These are phyloP conservation scores for Psilocybe cubensis DNA, from an alignment of 768 basidiomycete genomes.

Conservation along the genomic window DNA sequence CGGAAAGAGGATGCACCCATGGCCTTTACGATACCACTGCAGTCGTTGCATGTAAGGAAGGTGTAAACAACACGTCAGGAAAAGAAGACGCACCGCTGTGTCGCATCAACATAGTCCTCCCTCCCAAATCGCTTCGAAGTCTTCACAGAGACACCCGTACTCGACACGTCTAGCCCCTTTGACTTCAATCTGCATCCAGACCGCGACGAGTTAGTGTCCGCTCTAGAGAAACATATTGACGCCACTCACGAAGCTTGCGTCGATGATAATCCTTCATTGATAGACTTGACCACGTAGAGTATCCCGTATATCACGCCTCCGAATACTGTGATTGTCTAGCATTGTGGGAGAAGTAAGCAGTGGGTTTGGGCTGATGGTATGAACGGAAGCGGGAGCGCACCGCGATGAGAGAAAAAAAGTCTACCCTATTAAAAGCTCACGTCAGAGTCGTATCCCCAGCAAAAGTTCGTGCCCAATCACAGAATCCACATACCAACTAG, in stretches of 20 bases:
- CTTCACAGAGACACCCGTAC: slow-evolving; percentile 67
- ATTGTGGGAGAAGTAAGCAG: too few species aligned
- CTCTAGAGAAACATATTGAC: too few species aligned
- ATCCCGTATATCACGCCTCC: slow-evolving; percentile 49
- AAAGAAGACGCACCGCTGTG: slow-evolving; percentile 56
- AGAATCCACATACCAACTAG: background rate
- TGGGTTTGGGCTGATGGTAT: background rate
- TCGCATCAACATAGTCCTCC: slow-evolving; percentile 72
- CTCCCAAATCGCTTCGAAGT: slow-evolving; percentile 61
- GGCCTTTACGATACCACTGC: slow-evolving; percentile 58
- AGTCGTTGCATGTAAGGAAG: background rate
- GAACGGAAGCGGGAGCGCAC: slow-evolving; percentile 29
- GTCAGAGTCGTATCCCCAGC: background rate
- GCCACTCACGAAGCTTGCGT: slow-evolving; percentile 59
- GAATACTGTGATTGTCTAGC: slow-evolving; percentile 54
- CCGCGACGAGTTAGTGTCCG: too few species aligned
- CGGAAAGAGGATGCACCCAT: slow-evolving; percentile 50
- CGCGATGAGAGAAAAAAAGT: slow-evolving; percentile 42
- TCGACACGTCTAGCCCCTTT: slow-evolving; percentile 59
- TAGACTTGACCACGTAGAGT: slow-evolving; percentile 35
- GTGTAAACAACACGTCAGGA: background rate
- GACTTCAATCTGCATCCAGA: slow-evolving; percentile 50
- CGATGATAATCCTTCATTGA: slow-evolving; percentile 46
- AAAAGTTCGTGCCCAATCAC: background rate
- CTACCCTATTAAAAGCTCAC: slow-evolving; percentile 33